These are phyloP conservation scores for Pulveroboletus sp. DNA, from an alignment of 768 basidiomycete genomes.

Conservation along the genomic window DNA sequence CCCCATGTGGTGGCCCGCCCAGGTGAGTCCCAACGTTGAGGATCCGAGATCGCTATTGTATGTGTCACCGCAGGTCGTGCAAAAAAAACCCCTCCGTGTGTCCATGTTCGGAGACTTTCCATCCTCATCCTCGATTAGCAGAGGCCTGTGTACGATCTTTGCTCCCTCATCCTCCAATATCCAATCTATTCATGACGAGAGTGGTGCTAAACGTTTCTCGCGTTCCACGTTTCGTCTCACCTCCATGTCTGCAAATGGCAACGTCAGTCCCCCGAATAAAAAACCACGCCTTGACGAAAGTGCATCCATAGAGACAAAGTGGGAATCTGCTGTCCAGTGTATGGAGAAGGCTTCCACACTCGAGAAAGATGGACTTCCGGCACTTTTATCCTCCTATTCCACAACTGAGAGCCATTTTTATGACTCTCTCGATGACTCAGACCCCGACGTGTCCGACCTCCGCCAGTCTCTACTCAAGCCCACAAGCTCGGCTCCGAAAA, in stretches of 20 bases:
- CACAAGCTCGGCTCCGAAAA: conserved; percentile 1
- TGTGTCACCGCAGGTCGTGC: conserved; percentile 19
- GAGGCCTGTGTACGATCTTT: conserved; percentile 24
- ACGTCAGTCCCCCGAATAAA: conserved; percentile 39
- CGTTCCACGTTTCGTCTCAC: conserved; percentile 31
- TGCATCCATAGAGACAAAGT: conserved; percentile 33
- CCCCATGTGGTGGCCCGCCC: conserved; percentile 68
- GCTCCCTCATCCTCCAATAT: conserved; percentile 39
- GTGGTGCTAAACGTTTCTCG: conserved; percentile 41
- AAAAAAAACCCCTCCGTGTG: conserved; percentile 24
- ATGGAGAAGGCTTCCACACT: conserved; percentile 41
- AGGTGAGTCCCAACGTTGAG: conserved; percentile 37
- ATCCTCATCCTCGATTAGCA: conserved; percentile 22
- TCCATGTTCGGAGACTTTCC: conserved; percentile 30
- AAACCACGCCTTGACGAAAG: conserved; percentile 37
- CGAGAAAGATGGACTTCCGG: conserved; percentile 47
- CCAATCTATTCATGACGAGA: conserved; percentile 32
- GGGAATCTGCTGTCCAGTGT: conserved; percentile 45
- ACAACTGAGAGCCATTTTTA: conserved; percentile 16
- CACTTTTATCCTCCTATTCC: conserved; percentile 31
- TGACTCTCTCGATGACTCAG: conserved; percentile 27
- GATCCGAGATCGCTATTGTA: background rate
- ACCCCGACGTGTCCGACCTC: conserved; percentile 13
- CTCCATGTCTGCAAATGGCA: conserved; percentile 4
- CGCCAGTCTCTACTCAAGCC: conserved; percentile 1